Percentiles rank a stretch among this genome's conserved stretches.
Conservation (phyloP, 140 eudicot genomes). For the Ambrosia hybrid region DNA sequence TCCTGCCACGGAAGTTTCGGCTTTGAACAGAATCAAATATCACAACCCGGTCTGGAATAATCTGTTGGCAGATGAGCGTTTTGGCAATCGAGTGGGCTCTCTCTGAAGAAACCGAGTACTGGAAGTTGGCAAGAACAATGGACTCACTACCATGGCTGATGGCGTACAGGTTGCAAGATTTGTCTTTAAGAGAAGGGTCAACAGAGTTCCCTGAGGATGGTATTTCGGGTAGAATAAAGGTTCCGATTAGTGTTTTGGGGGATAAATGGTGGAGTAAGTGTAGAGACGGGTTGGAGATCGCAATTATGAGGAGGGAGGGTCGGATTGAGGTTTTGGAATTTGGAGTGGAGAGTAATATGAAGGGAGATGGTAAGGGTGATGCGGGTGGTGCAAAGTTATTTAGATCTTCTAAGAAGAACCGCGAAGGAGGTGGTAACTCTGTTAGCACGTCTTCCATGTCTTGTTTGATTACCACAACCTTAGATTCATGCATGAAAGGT, state of each 20-base stretch:
- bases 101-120: slow-evolving; percentile 66
- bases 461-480: slow-evolving; percentile 19
- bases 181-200: slow-evolving; percentile 60
- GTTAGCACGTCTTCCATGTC: slow-evolving; percentile 94
- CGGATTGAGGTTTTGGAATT: slow-evolving; percentile 40
- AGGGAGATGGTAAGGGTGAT: slow-evolving; percentile 74
- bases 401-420: slow-evolving; percentile 86
- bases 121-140: slow-evolving; percentile 59
- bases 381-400: slow-evolving; percentile 87
- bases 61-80: slow-evolving; percentile 63
- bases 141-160: slow-evolving; percentile 43
- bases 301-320: slow-evolving; percentile 77
- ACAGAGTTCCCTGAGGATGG: slow-evolving; percentile 72
- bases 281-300: slow-evolving; percentile 77
- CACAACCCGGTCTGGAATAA: slow-evolving; percentile 67
- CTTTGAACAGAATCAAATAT: slow-evolving; percentile 76
- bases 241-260: slow-evolving; percentile 71
- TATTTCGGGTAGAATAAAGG: slow-evolving; percentile 78
- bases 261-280: slow-evolving; percentile 65
- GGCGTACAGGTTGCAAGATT: slow-evolving; percentile 82
- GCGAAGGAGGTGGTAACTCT: slow-evolving; percentile 94
- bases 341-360: slow-evolving; percentile 54
- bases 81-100: slow-evolving; percentile 67
- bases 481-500: slow-evolving; percentile 6
- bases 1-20: slow-evolving; percentile 78